These are phyloP conservation scores for Quercus glauca DNA, from an alignment of 306 rosid genomes.

Conservation along the genomic window DNA sequence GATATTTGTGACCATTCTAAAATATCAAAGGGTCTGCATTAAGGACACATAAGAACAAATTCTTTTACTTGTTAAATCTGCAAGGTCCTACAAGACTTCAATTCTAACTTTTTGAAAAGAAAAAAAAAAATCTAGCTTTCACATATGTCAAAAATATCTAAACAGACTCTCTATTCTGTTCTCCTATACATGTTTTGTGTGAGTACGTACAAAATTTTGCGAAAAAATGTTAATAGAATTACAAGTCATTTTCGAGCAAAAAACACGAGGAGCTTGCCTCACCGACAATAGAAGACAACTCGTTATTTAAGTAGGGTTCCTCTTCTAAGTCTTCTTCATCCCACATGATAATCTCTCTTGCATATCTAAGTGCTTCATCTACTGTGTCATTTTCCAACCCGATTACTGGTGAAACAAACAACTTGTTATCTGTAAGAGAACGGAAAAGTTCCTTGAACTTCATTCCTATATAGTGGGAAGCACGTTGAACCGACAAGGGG, in stretches of 20 bases:
- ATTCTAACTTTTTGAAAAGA: not conserved
- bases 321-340: slow-evolving; percentile 28
- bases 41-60: not conserved
- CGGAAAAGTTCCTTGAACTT: slow-evolving; percentile 64
- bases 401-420: slow-evolving; percentile 56
- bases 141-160: not conserved
- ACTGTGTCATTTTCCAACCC: slow-evolving; percentile 63
- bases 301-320: slow-evolving; percentile 19
- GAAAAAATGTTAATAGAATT: not conserved
- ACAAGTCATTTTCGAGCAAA: not conserved
- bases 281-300: slow-evolving; percentile 39
- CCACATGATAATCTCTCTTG: slow-evolving; percentile 58
- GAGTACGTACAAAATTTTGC: slow-evolving; percentile 17
- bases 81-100: not conserved
- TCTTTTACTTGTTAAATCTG: not conserved
- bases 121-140: not conserved
- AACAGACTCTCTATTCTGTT: not conserved
- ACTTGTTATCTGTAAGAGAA: slow-evolving; percentile 46
- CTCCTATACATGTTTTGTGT: not conserved
- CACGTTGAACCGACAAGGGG: slow-evolving; percentile 50
- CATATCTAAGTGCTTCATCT: slow-evolving; percentile 65
- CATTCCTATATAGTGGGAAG: slow-evolving; percentile 61
- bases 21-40: slow-evolving; percentile 11
- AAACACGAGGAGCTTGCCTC: slow-evolving; percentile 39
- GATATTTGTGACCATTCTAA: slow-evolving; percentile 13